Evolutionary conservation across 163 green algal species (phyloP).

Genomic region (Trebouxiophyceae sp.): DNA sequence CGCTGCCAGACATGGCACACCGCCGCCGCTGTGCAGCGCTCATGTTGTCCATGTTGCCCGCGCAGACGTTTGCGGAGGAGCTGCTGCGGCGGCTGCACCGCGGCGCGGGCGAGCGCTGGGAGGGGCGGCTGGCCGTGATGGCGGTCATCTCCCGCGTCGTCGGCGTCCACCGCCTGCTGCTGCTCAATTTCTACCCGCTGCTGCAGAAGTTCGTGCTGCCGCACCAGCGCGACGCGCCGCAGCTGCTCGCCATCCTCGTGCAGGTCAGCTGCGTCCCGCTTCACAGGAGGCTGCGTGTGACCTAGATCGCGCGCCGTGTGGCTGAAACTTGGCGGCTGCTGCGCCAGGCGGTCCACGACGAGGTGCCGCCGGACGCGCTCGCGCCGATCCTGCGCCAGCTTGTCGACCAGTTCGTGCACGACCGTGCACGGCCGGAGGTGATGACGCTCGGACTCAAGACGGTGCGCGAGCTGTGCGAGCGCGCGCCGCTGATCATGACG

Average conservation of each 20-base stretch:
- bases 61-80: constrained; percentile 84
- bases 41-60: not conserved
- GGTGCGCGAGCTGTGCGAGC: constrained; percentile 83
- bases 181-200: constrained; percentile 97
- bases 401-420: constrained; percentile 94
- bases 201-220: constrained; percentile 89
- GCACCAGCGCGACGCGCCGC: constrained; percentile 78
- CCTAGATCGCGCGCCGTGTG: too few relatives aligned
- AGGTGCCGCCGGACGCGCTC: constrained; percentile 86
- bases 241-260: constrained; percentile 65
- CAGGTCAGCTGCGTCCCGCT: too few relatives aligned
- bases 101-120: constrained; percentile 58
- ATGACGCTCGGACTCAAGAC: constrained; percentile 88
- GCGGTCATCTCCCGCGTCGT: constrained; percentile 59
- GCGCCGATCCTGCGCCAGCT: constrained; percentile 83
- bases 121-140: constrained; percentile 74
- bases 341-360: constrained; percentile 69
- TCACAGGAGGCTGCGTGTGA: too few relatives aligned
- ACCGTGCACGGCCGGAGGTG: constrained; percentile 62
- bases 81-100: constrained; percentile 73
- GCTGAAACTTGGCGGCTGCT: constrained; percentile 1
- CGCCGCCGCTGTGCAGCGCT: not conserved
- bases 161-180: constrained; percentile 71
- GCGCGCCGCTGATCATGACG: constrained; percentile 85
- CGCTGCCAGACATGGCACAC: too few relatives aligned